These are phyloP conservation scores for Arachis stenosperma DNA, from an alignment of 306 rosid species.

Conservation along the genomic window DNA sequence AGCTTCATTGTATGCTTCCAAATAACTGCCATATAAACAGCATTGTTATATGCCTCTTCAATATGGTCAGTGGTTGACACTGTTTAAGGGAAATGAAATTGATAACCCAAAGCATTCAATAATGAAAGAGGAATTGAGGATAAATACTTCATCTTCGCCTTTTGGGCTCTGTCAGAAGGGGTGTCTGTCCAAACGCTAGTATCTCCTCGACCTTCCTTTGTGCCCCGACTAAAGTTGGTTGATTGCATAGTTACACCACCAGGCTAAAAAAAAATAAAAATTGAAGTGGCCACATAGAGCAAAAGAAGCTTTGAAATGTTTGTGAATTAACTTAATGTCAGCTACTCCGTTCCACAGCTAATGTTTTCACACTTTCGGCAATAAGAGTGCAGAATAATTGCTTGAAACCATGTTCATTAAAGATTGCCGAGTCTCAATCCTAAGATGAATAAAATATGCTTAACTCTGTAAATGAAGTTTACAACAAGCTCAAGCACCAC, in stretches of 20 bases:
- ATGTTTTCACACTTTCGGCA: neutral
- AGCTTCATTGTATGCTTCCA: constrained; percentile 89
- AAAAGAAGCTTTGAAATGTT: neutral
- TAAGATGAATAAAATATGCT: neutral
- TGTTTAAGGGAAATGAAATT: constrained; percentile 25
- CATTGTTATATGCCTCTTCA: constrained; percentile 31
- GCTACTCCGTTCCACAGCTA: constrained; percentile 5
- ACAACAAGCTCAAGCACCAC: neutral
- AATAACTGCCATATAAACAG: constrained; percentile 61
- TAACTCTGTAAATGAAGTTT: neutral
- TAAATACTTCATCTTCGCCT: constrained; percentile 84
- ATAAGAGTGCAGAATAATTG: neutral
- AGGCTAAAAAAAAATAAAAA: constrained; percentile 57
- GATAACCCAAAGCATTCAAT: constrained; percentile 30
- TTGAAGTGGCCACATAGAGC: neutral
- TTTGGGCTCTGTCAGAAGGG: constrained; percentile 83
- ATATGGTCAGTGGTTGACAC: neutral
- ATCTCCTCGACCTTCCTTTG: constrained; percentile 92
- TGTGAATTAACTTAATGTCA: constrained; percentile 12
- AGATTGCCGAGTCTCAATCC: neutral
- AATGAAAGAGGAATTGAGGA: constrained; percentile 27
- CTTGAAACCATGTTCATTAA: neutral
- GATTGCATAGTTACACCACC: constrained; percentile 82
- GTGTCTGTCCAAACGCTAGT: constrained; percentile 93
- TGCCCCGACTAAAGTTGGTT: constrained; percentile 60